phyloP scores from a whole-genome alignment of 805 yeast species.

The Pichia sporocuriosa region DNA sequence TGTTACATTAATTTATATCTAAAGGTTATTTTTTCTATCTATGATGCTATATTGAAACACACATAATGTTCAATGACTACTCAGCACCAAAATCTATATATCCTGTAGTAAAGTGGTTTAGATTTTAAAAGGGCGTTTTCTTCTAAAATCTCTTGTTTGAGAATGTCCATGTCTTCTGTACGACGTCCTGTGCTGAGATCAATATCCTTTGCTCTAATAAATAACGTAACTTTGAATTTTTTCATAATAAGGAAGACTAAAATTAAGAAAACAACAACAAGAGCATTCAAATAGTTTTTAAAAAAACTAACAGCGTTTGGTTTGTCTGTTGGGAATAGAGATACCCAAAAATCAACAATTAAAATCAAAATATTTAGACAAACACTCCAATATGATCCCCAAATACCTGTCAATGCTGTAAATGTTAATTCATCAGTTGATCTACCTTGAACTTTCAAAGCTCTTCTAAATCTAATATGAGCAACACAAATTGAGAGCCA shows the following conservation, averaged over 20 bases:
- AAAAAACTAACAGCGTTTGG: conserved; percentile 58
- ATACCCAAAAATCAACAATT: conserved; percentile 77
- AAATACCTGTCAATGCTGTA: conserved; percentile 58
- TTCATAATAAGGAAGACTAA: conserved; percentile 30
- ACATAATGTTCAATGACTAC: too few species aligned
- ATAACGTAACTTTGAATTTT: conserved; percentile 36
- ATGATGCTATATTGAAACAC: too few species aligned
- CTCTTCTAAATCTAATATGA: conserved; percentile 66
- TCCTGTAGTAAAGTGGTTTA: conserved; percentile 42
- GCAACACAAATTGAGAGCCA: conserved; percentile 72
- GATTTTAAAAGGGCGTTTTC: conserved; percentile 44
- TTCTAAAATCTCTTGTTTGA: conserved; percentile 51
- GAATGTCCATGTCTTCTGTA: conserved; percentile 47
- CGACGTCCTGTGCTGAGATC: conserved; percentile 62
- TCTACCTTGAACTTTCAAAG: conserved; percentile 60
- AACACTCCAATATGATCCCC: conserved; percentile 61
- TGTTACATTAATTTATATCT: too few species aligned
- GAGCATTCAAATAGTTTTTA: conserved; percentile 56
- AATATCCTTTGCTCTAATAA: conserved; percentile 41
- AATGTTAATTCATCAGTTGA: conserved; percentile 58
- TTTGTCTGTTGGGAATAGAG: conserved; percentile 59
- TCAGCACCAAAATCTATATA: conserved; percentile 54
- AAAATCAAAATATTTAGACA: conserved; percentile 53
- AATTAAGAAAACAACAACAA: conserved; percentile 51
- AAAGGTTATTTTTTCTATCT: too few species aligned